Conservation (phyloP, 805 yeast species). For the Metschnikowia lunata region DNA sequence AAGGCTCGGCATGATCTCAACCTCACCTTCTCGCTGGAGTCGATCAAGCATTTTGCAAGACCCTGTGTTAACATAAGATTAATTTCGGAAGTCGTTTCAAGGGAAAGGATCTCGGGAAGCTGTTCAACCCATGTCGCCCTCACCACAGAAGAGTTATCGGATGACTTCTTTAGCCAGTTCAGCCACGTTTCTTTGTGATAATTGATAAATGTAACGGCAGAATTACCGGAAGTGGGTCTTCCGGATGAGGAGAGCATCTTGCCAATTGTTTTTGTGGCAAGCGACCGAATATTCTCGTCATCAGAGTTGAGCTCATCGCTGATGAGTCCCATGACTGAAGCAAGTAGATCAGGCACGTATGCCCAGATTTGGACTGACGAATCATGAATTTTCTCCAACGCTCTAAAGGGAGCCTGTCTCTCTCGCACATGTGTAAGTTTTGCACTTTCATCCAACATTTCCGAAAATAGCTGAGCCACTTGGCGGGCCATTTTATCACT, state of each 20-base stretch:
- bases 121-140: conserved; percentile 68
- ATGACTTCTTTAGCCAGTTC: conserved; percentile 70
- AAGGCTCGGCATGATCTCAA: conserved; percentile 53
- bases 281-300: conserved; percentile 52
- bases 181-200: conserved; percentile 58
- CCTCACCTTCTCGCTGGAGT: conserved; percentile 71
- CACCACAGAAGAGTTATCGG: conserved; percentile 63
- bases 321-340: conserved; percentile 71
- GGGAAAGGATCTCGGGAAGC: conserved; percentile 42
- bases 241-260: conserved; percentile 44
- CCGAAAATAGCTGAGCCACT: conserved; percentile 76
- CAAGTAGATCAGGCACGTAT: conserved; percentile 67
- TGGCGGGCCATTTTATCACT: conserved; percentile 71
- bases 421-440: conserved; percentile 10
- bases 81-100: conserved; percentile 47
- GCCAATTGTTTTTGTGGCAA: conserved; percentile 75
- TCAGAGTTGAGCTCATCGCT: conserved; percentile 79
- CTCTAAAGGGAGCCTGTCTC: conserved; percentile 27
- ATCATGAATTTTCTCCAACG: conserved; percentile 57
- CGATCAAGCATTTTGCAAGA: conserved; percentile 63
- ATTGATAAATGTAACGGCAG: conserved; percentile 53
- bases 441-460: conserved; percentile 54
- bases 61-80: conserved; percentile 42
- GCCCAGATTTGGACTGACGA: conserved; percentile 70
- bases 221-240: conserved; percentile 26